Evolutionary conservation across 116 monocot genomes (phyloP), one percentile per base, ranked within the genome.

Genomic region (Phalaenopsis hybrid): DNA sequence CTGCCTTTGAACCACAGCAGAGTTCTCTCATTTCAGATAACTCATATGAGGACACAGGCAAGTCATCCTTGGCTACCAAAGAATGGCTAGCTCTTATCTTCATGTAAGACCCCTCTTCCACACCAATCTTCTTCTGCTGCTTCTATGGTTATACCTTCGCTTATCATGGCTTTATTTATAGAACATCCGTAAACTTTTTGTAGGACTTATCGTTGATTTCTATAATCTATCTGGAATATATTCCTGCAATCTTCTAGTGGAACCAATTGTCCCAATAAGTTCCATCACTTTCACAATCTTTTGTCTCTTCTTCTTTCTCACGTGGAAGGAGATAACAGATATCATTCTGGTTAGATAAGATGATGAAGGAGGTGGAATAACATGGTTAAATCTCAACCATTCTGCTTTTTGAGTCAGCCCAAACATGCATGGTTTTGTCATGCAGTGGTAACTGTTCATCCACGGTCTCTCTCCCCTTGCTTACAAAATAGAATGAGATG

Each of bases 1-100:
- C 81, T 75, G 75, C 81, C 81, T 75, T 44, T 44, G 59, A 65
- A 75, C 75, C 75, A 74, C 74, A 52, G 44, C 44, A 23, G 49
- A 75, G 20, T 21, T n/a, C n/a, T 12, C 48, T 69, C 45, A 44
- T 43, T 17, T 8, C 13, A 41, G 41, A 25, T n/a, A 11, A 6
- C 65, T 20, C 68, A 46, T 46, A 46, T 44, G 51, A 81, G 70
- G 81, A 55, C 73, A 73, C 34, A 81, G 81, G 81, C 81, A 81
- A 81, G 68, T 81, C 74, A 81, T 74, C 80, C 81, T 81, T 74
- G 81, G 73, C 81, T 81, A 74, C 18, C 65, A 81, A 81, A 81
- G 57, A 51, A 52, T 50, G 51, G 57, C 72, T 65, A 65, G 1
- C 81, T 81, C 81, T 81, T 72, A 37, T 74, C 81, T 81, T 75